phyloP scores from a whole-genome alignment of 2,329 filamentous ascomycete genomes.

The Aureobasidium pullulans region DNA sequence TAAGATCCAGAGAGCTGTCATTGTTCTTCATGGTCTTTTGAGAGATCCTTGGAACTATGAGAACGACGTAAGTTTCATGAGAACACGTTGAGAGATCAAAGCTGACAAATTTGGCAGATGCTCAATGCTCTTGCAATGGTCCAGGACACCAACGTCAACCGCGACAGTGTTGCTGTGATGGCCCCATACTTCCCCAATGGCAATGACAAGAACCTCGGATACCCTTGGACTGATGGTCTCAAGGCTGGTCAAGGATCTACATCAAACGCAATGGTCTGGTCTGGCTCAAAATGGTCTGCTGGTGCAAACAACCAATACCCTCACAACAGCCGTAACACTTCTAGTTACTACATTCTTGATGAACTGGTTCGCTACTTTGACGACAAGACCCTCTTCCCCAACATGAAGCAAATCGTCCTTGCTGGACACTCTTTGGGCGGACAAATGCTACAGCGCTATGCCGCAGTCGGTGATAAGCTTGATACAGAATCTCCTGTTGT shows the following conservation, averaged over 20 bases:
- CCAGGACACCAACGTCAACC: constrained; percentile 23
- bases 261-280: constrained; percentile 29
- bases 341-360: constrained; percentile 28
- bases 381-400: constrained; percentile 27
- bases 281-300: constrained; percentile 27
- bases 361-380: constrained; percentile 30
- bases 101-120: constrained; percentile 17
- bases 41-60: constrained; percentile 30
- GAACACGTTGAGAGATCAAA: not conserved
- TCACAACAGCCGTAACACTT: constrained; percentile 22
- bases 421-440: constrained; percentile 30
- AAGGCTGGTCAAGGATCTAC: constrained; percentile 24
- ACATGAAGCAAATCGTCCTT: constrained; percentile 31
- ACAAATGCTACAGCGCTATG: constrained; percentile 30
- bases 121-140: constrained; percentile 26
- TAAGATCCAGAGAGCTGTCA: constrained; percentile 26
- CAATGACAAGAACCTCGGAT: constrained; percentile 27
- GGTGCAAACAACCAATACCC: constrained; percentile 31
- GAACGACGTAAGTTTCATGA: constrained; percentile 16
- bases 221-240: constrained; percentile 25
- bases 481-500: constrained; percentile 23
- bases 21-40: constrained; percentile 29
- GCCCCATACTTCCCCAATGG: constrained; percentile 31
- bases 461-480: constrained; percentile 24
- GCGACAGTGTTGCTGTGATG: constrained; percentile 26